A percentile compares a stretch with the other conserved stretches of the same genome.
Conservation (phyloP, 495 filamentous ascomycete species). For the Penicillium odoratum region DNA sequence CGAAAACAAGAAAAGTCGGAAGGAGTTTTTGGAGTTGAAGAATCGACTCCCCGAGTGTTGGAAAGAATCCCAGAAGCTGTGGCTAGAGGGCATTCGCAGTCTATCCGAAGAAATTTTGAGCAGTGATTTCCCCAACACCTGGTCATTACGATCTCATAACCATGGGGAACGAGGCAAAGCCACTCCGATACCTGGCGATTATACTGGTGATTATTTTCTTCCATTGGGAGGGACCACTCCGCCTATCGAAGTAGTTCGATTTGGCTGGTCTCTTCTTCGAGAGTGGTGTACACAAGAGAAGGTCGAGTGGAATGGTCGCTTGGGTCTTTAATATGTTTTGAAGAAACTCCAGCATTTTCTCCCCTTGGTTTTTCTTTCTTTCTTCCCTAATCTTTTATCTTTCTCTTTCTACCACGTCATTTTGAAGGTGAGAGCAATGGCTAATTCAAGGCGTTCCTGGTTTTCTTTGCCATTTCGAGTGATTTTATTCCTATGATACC, state of each 20-base stretch:
- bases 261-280: slow-evolving; percentile 43
- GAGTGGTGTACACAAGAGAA: slow-evolving; percentile 49
- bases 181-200: slow-evolving; percentile 38
- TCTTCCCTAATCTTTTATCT: slow-evolving; percentile 1
- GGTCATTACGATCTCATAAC: slow-evolving; percentile 41
- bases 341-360: no score
- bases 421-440: background rate
- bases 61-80: slow-evolving; percentile 44
- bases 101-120: slow-evolving; percentile 46
- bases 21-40: slow-evolving; percentile 43
- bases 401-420: background rate
- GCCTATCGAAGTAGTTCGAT: slow-evolving; percentile 49
- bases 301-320: slow-evolving; percentile 41
- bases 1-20: slow-evolving; percentile 36
- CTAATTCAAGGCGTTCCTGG: slow-evolving; percentile 16
- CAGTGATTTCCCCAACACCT: slow-evolving; percentile 47
- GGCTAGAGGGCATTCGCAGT: slow-evolving; percentile 44
- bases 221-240: slow-evolving; percentile 43
- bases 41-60: slow-evolving; percentile 41
- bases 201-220: slow-evolving; percentile 43
- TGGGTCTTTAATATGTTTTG: slow-evolving; percentile 21
- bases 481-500: slow-evolving; percentile 40
- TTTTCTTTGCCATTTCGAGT: slow-evolving; percentile 18
- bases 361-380: background rate
- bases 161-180: slow-evolving; percentile 39